Evolutionary conservation across 257 asterid genomes (phyloP).

Genomic region (Salvia miltiorrhiza): DNA sequence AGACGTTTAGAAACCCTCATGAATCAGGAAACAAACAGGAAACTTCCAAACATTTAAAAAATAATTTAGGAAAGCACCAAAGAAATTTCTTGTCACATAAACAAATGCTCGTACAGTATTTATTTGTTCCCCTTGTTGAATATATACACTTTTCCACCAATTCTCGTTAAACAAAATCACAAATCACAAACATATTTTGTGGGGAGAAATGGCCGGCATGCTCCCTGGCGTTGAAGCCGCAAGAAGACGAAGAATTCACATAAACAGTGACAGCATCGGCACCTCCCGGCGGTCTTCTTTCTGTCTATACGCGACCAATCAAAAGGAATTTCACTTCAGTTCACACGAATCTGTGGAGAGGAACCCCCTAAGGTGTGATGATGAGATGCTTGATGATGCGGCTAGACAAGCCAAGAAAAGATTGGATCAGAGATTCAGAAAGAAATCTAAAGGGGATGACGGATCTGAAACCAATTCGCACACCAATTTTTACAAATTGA

Average conservation of each 20-base stretch:
- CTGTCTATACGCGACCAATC: conserved; percentile 31
- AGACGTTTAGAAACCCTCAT: no score
- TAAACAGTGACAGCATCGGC: background rate
- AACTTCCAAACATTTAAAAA: background rate
- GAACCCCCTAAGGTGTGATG: background rate
- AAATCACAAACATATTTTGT: no score
- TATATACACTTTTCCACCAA: background rate
- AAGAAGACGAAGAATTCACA: conserved; percentile 38
- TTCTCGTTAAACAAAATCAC: background rate
- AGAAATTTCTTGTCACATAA: background rate
- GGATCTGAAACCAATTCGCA: background rate
- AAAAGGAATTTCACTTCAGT: background rate
- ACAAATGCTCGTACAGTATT: no score
- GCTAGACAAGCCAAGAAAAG: conserved; percentile 30
- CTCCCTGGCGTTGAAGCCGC: conserved; percentile 51
- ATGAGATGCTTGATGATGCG: conserved; percentile 15
- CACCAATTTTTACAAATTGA: background rate
- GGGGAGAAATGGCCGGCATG: conserved; percentile 36
- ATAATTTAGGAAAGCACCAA: background rate
- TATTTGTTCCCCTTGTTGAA: background rate
- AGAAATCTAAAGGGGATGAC: background rate
- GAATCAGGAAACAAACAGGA: background rate
- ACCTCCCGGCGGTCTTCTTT: conserved; percentile 37
- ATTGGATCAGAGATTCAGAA: conserved; percentile 23
- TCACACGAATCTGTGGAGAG: background rate